phyloP scores from a whole-genome alignment of 805 yeast genomes.

The Groenewaldozyma salmanticensis region DNA sequence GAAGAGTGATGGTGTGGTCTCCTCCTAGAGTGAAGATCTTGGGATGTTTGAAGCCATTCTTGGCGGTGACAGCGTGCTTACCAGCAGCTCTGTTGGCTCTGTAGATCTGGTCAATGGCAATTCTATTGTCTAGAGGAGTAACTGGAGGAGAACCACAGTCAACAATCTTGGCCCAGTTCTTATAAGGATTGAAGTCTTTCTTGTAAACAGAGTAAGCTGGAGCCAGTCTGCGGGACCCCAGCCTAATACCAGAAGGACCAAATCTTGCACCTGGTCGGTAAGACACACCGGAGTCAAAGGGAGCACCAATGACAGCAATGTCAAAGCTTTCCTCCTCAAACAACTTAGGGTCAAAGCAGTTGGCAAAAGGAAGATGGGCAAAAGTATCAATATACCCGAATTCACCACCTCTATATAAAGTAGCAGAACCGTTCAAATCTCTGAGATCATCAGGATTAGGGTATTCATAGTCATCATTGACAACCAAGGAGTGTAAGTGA shows the following conservation, averaged over 20 bases:
- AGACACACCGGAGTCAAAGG: slow-evolving; percentile 73
- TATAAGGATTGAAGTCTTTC: slow-evolving; percentile 52
- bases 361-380: slow-evolving; percentile 52
- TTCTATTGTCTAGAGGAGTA: slow-evolving; percentile 51
- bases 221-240: slow-evolving; percentile 32
- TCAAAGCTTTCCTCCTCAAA: slow-evolving; percentile 36
- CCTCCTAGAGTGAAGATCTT: slow-evolving; percentile 63
- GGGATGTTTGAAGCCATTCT: slow-evolving; percentile 40
- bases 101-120: slow-evolving; percentile 50
- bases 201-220: slow-evolving; percentile 34
- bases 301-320: slow-evolving; percentile 67
- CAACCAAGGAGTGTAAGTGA: slow-evolving; percentile 23
- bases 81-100: slow-evolving; percentile 37
- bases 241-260: slow-evolving; percentile 45
- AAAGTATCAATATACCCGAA: slow-evolving; percentile 47
- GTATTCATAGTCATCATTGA: slow-evolving; percentile 24
- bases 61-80: slow-evolving; percentile 15
- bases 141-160: slow-evolving; percentile 60
- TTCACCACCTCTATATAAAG: slow-evolving; percentile 30
- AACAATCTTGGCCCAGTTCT: slow-evolving; percentile 43
- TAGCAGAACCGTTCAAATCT: slow-evolving; percentile 33
- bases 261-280: slow-evolving; percentile 75
- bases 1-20: slow-evolving; percentile 64
- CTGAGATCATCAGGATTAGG: slow-evolving; percentile 32
- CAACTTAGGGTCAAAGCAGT: slow-evolving; percentile 40